Percentiles rank a stretch among this genome's conserved stretches.
These are phyloP conservation scores for Diplodia sapinea DNA, from an alignment of 2,329 filamentous ascomycete genomes.

Conservation along the genomic window DNA sequence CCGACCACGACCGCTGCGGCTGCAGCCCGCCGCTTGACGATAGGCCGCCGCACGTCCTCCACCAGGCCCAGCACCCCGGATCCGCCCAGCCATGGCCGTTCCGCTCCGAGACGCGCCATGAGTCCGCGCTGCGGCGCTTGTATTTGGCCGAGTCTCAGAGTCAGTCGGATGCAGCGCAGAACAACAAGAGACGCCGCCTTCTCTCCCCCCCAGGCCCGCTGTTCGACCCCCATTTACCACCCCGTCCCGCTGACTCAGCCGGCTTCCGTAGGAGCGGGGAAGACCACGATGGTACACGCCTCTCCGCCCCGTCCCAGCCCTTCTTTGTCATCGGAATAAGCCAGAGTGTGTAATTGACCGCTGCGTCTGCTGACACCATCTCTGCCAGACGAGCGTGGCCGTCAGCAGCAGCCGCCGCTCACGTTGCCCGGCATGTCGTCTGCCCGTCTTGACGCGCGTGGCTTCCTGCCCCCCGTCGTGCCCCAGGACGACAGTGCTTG, in stretches of 20 bases:
- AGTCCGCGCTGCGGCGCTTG: slow-evolving; percentile 1
- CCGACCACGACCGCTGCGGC: background rate
- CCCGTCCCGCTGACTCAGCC: slow-evolving; percentile 25
- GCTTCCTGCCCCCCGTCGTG: background rate
- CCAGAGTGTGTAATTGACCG: slow-evolving; percentile 28
- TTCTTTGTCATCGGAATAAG: slow-evolving; percentile 26
- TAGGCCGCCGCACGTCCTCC: background rate
- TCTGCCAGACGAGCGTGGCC: slow-evolving; percentile 6
- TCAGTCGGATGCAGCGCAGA: slow-evolving; percentile 20
- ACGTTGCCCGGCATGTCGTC: slow-evolving; percentile 12
- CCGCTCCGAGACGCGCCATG: background rate
- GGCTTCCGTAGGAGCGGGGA: slow-evolving; percentile 22
- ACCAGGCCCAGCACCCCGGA: background rate
- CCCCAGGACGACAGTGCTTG: slow-evolving; percentile 15
- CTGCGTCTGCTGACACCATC: slow-evolving; percentile 18
- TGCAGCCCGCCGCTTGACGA: background rate
- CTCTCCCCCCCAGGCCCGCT: slow-evolving; percentile 7
- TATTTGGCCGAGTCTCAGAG: slow-evolving; percentile 10
- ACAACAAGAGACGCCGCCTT: slow-evolving; percentile 27
- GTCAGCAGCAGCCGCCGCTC: slow-evolving; percentile 11
- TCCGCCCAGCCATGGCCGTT: background rate
- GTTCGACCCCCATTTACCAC: background rate
- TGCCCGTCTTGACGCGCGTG: slow-evolving; percentile 1
- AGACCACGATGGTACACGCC: slow-evolving; percentile 19
- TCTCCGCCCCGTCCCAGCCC: slow-evolving; percentile 2